These are phyloP conservation scores for Penicillium sp. DNA, from an alignment of 2,329 filamentous ascomycete species.

Conservation along the genomic window DNA sequence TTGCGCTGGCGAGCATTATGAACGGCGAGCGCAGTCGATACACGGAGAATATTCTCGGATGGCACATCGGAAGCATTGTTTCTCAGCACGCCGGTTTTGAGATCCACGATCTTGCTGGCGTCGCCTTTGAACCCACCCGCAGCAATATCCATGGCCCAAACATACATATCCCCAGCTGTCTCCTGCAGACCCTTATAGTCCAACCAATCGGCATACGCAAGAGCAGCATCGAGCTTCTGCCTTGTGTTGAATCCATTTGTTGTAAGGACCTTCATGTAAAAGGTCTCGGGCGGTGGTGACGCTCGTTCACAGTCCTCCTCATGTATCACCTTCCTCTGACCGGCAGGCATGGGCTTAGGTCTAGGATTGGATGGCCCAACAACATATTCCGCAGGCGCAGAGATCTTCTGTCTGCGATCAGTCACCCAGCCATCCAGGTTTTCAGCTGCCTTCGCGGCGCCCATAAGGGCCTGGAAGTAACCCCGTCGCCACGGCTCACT, in stretches of 20 bases:
- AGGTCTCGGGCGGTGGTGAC: conserved; percentile 69
- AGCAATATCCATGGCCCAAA: conserved; percentile 74
- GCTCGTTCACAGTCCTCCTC: conserved; percentile 74
- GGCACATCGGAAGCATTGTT: conserved; percentile 55
- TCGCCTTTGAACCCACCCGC: conserved; percentile 54
- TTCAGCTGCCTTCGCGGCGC: conserved; percentile 73
- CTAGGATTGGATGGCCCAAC: conserved; percentile 80
- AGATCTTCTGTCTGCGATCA: conserved; percentile 65
- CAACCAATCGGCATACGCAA: conserved; percentile 82
- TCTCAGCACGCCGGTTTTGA: conserved; percentile 63
- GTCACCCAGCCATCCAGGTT: conserved; percentile 76
- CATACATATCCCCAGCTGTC: conserved; percentile 70
- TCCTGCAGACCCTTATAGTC: conserved; percentile 70
- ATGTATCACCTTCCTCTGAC: conserved; percentile 60
- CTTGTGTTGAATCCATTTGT: conserved; percentile 75
- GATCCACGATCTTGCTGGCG: conserved; percentile 55
- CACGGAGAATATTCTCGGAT: conserved; percentile 72
- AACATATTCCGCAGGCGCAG: conserved; percentile 72
- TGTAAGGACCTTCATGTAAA: conserved; percentile 79
- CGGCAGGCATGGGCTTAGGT: conserved; percentile 69
- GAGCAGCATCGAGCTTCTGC: conserved; percentile 76
- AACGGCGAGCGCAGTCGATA: conserved; percentile 74
- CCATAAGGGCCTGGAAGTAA: conserved; percentile 81
- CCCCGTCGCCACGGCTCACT: conserved; percentile 81
- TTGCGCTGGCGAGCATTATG: conserved; percentile 72